These are phyloP conservation scores for Pseudopithomyces maydicus DNA, from an alignment of 2,329 filamentous ascomycete genomes.

Conservation along the genomic window DNA sequence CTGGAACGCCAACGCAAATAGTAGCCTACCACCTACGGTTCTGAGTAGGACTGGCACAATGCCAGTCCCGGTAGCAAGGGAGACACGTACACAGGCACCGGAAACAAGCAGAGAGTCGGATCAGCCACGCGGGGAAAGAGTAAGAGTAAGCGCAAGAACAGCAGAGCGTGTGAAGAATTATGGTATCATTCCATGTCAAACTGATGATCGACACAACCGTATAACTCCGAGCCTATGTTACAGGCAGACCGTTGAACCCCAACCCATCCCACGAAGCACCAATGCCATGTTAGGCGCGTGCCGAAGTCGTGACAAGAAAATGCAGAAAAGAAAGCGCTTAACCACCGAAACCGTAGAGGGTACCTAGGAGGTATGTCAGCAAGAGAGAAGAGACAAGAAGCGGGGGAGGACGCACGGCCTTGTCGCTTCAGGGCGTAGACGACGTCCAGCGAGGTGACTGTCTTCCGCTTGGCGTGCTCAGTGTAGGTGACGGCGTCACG, in stretches of 20 bases:
- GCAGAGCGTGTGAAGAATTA: conserved; percentile 28
- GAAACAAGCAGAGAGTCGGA: too few species aligned
- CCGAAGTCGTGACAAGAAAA: conserved; percentile 45
- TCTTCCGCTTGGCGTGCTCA: conserved; percentile 82
- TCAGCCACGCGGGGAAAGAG: neutral
- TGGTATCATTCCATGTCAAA: conserved; percentile 43
- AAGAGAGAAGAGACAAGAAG: neutral
- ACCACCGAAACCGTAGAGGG: conserved; percentile 73
- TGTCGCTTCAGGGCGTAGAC: conserved; percentile 69
- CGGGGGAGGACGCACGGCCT: conserved; percentile 53
- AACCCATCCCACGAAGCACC: conserved; percentile 48
- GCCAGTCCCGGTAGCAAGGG: too few species aligned
- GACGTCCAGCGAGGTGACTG: conserved; percentile 67
- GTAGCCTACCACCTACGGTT: too few species aligned
- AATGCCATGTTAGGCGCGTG: conserved; percentile 59
- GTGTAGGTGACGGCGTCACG: conserved; percentile 81
- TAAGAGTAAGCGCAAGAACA: neutral
- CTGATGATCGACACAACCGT: conserved; percentile 31
- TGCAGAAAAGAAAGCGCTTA: conserved; percentile 46
- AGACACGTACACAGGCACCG: too few species aligned
- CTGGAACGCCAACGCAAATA: too few species aligned
- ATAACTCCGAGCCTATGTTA: conserved; percentile 43
- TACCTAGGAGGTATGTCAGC: conserved; percentile 45
- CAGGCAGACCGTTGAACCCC: conserved; percentile 34
- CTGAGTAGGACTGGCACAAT: too few species aligned